Evolutionary conservation across 192 early-diverging fungal species (phyloP), one percentile per base, ranked within the genome.

Genomic region (Coemansia sp.): DNA sequence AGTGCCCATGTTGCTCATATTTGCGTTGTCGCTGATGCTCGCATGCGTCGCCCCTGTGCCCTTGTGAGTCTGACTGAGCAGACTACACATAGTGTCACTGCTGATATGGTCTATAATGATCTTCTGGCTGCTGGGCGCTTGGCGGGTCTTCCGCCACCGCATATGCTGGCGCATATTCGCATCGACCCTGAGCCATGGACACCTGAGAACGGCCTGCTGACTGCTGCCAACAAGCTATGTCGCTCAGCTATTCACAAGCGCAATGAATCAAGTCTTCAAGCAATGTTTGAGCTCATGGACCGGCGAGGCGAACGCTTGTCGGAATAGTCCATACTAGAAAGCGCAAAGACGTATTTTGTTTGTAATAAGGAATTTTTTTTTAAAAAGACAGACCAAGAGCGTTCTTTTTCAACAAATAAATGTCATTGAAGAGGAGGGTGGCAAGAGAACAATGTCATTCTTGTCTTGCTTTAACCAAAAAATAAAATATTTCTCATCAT

Each of bases 181-280:
- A 63, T 99, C 44, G 86, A 85, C 59, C 64, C 74, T 3, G 95
- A 93, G 47, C 90, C 94, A 74, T 99, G 97, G 97, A 97, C 94
- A 6, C 88, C 95, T 16, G 89, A 97, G 85, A 94, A 91, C 82
- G 90, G 88, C 10, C 72, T 92, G 69, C 79, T 95, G 82, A 99
- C 97, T n/a, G 94, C 97, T 24, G 95, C 96, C n/a, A 92, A 91
- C 81, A 98, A 98, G 85, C 76, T 98, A 59, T 92, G 95, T 61
- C 90, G 97, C 38, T 88, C 87, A 33, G 93, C 88, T 47, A 91
- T 98, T 54, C 80, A 85, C 64, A 84, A 90, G 62, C 78, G 75
- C 24, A 93, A 93, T 78, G 86, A 88, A 62, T 13, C 52, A 5
- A 52, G 27, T 0, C 41, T 84, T 24, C 42, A 65, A 8, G 68